Conservation (phyloP, 2,329 filamentous ascomycete species). For the Septoria petroselini region DNA sequence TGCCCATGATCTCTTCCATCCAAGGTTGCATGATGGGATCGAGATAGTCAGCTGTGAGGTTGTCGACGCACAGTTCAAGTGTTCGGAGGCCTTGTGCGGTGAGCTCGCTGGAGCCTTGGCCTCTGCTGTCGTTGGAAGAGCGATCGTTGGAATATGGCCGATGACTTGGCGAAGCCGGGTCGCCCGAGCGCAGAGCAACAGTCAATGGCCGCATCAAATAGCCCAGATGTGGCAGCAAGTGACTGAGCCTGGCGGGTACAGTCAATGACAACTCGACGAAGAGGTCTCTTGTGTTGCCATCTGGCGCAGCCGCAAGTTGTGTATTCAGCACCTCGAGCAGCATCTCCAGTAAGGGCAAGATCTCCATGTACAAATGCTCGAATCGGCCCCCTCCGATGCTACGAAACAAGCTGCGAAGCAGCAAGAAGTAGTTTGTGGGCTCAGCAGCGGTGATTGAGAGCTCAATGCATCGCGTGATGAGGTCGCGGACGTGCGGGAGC, state of each 20-base stretch:
- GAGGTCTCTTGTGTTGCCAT: conserved; percentile 84
- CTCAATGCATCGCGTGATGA: conserved; percentile 96
- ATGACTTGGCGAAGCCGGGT: conserved; percentile 45
- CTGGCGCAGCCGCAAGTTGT: conserved; percentile 81
- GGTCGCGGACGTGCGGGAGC: conserved; percentile 91
- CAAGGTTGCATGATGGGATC: conserved; percentile 99
- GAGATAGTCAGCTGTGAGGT: conserved; percentile 93
- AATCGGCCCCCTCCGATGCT: conserved; percentile 97
- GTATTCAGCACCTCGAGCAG: conserved; percentile 96
- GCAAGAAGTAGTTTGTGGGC: conserved; percentile 96
- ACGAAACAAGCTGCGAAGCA: conserved; percentile 86
- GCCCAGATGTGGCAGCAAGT: conserved; percentile 88
- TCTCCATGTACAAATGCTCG: conserved; percentile 97
- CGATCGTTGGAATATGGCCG: conserved; percentile 26
- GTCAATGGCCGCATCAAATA: conserved; percentile 97
- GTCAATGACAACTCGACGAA: conserved; percentile 97
- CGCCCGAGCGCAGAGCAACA: conserved; percentile 83
- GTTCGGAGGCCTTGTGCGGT: conserved; percentile 92
- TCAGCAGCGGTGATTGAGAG: conserved; percentile 92
- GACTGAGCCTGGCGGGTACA: conserved; percentile 89
- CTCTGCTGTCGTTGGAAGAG: conserved; percentile 25
- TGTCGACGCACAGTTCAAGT: conserved; percentile 94
- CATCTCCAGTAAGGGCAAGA: conserved; percentile 94
- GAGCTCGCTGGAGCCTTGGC: conserved; percentile 57
- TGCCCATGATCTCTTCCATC: conserved; percentile 97